phyloP scores from a whole-genome alignment of 805 yeast genomes.

The Candida hungchunana region DNA sequence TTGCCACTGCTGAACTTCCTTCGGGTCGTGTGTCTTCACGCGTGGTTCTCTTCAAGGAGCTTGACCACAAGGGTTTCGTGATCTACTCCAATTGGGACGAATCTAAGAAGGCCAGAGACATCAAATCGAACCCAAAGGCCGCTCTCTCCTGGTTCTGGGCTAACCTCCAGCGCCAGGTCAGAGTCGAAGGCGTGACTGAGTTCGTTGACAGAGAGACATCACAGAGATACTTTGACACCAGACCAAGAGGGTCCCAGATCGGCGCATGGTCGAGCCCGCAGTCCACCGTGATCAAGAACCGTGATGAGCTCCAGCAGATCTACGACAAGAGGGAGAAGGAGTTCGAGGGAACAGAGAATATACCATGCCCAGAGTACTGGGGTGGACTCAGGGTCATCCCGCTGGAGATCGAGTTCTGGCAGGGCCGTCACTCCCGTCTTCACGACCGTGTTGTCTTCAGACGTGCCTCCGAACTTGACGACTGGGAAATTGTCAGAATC shows the following conservation, averaged over 20 bases:
- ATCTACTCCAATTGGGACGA: slow-evolving; percentile 90
- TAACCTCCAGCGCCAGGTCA: slow-evolving; percentile 82
- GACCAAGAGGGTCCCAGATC: slow-evolving; percentile 90
- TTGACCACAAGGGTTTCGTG: slow-evolving; percentile 80
- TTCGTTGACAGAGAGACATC: slow-evolving; percentile 68
- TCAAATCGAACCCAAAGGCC: slow-evolving; percentile 69
- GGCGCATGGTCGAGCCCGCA: slow-evolving; percentile 99
- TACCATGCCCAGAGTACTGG: slow-evolving; percentile 94
- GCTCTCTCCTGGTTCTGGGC: slow-evolving; percentile 92
- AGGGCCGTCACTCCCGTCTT: slow-evolving; percentile 83
- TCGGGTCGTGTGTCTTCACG: slow-evolving; percentile 87
- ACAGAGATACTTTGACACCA: slow-evolving; percentile 71
- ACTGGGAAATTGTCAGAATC: slow-evolving; percentile 65
- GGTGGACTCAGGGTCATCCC: slow-evolving; percentile 92
- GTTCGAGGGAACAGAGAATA: slow-evolving; percentile 57
- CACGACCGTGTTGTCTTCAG: slow-evolving; percentile 83
- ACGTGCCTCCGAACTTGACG: slow-evolving; percentile 45
- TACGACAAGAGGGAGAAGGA: slow-evolving; percentile 46
- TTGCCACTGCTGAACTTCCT: slow-evolving; percentile 87
- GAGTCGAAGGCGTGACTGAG: slow-evolving; percentile 85
- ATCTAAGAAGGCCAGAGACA: slow-evolving; percentile 76
- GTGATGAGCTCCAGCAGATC: slow-evolving; percentile 59
- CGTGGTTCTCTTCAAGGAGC: slow-evolving; percentile 81
- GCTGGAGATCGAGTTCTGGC: slow-evolving; percentile 94
- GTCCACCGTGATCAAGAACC: slow-evolving; percentile 49